These are phyloP conservation scores for Camelina neglecta DNA, from an alignment of 345 rosid species.

Conservation along the genomic window DNA sequence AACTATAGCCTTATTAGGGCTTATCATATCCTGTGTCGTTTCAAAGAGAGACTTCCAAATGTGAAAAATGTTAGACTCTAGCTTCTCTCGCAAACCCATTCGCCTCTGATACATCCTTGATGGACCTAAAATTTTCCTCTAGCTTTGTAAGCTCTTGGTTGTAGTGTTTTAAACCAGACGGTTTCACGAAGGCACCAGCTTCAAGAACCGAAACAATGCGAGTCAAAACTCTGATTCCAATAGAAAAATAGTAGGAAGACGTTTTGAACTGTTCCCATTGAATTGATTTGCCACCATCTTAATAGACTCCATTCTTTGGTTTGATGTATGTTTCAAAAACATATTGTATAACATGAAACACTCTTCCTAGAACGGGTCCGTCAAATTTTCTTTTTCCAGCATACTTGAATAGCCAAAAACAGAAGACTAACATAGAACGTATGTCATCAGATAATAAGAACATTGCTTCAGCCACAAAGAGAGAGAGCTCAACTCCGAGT, in stretches of 20 bases:
- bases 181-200: neutral
- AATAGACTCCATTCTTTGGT: neutral
- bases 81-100: slow-evolving; percentile 21
- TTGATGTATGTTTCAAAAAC: neutral
- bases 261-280: neutral
- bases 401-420: neutral
- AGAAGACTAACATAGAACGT: neutral
- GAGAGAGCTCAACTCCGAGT: slow-evolving; percentile 8
- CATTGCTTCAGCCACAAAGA: slow-evolving; percentile 6
- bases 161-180: neutral
- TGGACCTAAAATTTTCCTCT: neutral
- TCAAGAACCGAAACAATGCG: neutral
- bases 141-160: neutral
- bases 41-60: neutral
- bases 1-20: neutral
- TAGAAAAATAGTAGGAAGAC: neutral
- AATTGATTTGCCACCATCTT: neutral
- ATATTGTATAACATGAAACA: neutral
- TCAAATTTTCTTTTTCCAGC: neutral
- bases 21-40: neutral
- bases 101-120: neutral
- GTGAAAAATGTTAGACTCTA: neutral
- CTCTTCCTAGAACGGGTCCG: neutral
- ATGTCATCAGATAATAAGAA: slow-evolving; percentile 1
- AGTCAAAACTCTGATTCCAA: neutral